phyloP scores from a whole-genome alignment of 331 rosid genomes.

The Quercus lobata region DNA sequence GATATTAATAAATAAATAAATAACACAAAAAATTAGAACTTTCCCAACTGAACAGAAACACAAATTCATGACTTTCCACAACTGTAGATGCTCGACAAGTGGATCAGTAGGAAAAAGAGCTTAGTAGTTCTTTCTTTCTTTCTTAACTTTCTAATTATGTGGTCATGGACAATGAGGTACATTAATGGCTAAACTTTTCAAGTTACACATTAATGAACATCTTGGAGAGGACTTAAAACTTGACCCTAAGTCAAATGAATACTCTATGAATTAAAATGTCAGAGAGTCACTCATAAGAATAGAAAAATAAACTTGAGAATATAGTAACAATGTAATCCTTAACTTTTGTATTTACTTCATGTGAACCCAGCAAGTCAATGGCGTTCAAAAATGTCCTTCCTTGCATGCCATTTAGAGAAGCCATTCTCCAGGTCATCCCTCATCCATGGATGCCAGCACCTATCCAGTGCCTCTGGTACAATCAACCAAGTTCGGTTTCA shows the following conservation, averaged over 20 bases:
- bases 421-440: no score
- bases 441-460: no score
- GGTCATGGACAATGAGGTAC: no score
- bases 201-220: background rate
- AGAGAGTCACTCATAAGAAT: background rate
- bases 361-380: constrained; percentile 17
- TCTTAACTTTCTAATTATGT: no score
- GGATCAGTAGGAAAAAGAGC: background rate
- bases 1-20: no score
- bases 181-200: background rate
- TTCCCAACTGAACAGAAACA: no score
- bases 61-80: no score
- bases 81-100: background rate
- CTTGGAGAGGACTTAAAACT: background rate
- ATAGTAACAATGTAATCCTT: background rate
- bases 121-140: no score
- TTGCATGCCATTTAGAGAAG: no score
- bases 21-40: no score
- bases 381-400: background rate
- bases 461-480: no score
- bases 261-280: background rate
- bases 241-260: background rate
- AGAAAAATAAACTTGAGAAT: background rate
- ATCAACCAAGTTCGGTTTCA: no score
- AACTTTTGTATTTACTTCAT: background rate